Percentiles rank a stretch among this genome's conserved stretches.
Evolutionary conservation across 2,329 filamentous ascomycete species (phyloP).

Genomic region (Rugonectria rugulosa): DNA sequence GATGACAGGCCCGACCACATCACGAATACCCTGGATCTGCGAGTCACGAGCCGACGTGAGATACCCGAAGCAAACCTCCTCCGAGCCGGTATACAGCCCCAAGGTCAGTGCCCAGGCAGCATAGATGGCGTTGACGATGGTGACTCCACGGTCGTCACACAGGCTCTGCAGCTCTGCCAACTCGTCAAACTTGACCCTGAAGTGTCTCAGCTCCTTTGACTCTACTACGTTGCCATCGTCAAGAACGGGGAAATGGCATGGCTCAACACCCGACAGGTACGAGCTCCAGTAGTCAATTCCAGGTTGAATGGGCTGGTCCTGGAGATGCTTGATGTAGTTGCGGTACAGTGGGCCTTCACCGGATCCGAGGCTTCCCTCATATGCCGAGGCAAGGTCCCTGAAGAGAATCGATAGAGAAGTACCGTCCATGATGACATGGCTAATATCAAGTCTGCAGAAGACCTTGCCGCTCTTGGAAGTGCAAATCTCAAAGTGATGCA

Average conservation of each 20-base stretch:
- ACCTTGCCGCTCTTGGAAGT: constrained; percentile 29
- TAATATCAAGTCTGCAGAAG: constrained; percentile 34
- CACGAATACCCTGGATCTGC: constrained; percentile 54
- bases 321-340: constrained; percentile 24
- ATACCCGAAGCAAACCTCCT: constrained; percentile 62
- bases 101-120: constrained; percentile 32
- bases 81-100: constrained; percentile 50
- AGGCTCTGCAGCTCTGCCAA: constrained; percentile 14
- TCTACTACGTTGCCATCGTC: constrained; percentile 19
- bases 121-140: constrained; percentile 31
- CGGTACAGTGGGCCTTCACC: constrained; percentile 27
- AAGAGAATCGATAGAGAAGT: constrained; percentile 32
- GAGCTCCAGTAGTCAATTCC: constrained; percentile 20
- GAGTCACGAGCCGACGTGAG: constrained; percentile 61
- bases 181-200: constrained; percentile 29
- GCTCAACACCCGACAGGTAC: constrained; percentile 25
- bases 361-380: neutral
- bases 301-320: constrained; percentile 8
- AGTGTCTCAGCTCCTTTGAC: constrained; percentile 23
- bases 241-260: constrained; percentile 29
- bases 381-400: constrained; percentile 26
- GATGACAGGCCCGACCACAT: constrained; percentile 60
- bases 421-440: constrained; percentile 33
- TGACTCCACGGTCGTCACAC: constrained; percentile 21
- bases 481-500: constrained; percentile 31